Evolutionary conservation across 257 asterid genomes (phyloP).

Genomic region (Penstemon newberryi): DNA sequence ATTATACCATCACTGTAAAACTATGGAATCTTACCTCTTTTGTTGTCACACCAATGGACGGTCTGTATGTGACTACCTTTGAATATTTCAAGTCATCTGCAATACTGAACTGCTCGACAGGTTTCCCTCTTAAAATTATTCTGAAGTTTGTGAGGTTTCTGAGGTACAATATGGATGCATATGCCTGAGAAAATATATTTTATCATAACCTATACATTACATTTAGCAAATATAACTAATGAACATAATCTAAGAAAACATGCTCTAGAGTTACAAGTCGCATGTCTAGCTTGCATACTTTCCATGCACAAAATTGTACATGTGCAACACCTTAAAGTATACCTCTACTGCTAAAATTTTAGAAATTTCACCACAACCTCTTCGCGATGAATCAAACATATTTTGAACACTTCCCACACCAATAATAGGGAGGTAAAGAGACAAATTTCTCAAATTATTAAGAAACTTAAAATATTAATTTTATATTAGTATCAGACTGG

Average conservation of each 20-base stretch:
- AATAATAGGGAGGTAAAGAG: constrained; percentile 8
- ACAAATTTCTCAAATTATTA: constrained; percentile 20
- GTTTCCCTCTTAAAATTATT: constrained; percentile 78
- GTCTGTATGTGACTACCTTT: constrained; percentile 60
- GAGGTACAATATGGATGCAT: constrained; percentile 82
- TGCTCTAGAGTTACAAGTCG: background rate
- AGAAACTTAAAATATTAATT: background rate
- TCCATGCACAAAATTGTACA: constrained; percentile 2
- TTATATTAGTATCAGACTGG: background rate
- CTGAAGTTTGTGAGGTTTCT: constrained; percentile 64
- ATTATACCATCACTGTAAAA: constrained; percentile 8
- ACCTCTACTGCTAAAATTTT: background rate
- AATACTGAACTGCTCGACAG: constrained; percentile 70
- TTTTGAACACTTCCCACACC: background rate
- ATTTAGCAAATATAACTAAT: constrained; percentile 20
- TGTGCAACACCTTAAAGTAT: constrained; percentile 12
- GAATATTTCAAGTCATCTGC: constrained; percentile 64
- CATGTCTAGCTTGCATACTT: background rate
- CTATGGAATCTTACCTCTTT: constrained; percentile 56
- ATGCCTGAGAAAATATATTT: constrained; percentile 61
- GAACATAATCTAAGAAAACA: constrained; percentile 13
- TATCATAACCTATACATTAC: constrained; percentile 16
- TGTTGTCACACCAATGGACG: constrained; percentile 48
- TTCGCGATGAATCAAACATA: background rate
- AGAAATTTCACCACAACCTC: background rate